phyloP scores from a whole-genome alignment of 805 yeast genomes.

The Myxozyma neotropica region DNA sequence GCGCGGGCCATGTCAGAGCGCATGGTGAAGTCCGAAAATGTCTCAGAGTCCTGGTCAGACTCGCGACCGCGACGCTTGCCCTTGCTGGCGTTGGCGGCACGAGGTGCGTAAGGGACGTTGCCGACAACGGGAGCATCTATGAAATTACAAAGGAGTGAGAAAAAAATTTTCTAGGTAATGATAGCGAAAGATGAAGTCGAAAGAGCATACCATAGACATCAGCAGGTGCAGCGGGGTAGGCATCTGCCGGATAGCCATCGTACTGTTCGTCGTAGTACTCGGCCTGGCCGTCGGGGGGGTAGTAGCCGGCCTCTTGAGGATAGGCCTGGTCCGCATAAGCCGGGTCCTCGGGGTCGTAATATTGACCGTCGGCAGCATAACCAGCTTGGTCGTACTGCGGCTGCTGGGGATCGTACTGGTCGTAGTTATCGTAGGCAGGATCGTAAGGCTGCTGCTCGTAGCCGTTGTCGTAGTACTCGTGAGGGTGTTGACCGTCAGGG shows the following conservation, averaged over 20 bases:
- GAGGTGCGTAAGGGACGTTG: slow-evolving; percentile 26
- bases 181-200: background rate
- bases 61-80: slow-evolving; percentile 36
- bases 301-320: slow-evolving; percentile 36
- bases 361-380: slow-evolving; percentile 45
- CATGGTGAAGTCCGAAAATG: slow-evolving; percentile 49
- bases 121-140: slow-evolving; percentile 43
- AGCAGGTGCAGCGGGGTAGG: slow-evolving; percentile 48
- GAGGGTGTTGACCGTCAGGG: slow-evolving; percentile 36
- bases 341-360: slow-evolving; percentile 41
- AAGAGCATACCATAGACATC: slow-evolving; percentile 46
- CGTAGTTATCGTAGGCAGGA: slow-evolving; percentile 43
- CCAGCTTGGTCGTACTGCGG: slow-evolving; percentile 44
- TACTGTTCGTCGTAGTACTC: slow-evolving; percentile 35
- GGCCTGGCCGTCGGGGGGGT: slow-evolving; percentile 28
- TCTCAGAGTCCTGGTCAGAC: slow-evolving; percentile 45
- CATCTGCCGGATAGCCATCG: slow-evolving; percentile 45
- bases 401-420: slow-evolving; percentile 45
- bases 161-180: background rate
- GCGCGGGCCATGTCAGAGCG: slow-evolving; percentile 46
- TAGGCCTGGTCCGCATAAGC: slow-evolving; percentile 15
- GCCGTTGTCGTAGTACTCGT: slow-evolving; percentile 37
- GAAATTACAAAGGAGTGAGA: background rate
- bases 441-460: slow-evolving; percentile 27
- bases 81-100: slow-evolving; percentile 13